A percentile compares a stretch with the other conserved stretches of the same genome.
Conservation (phyloP, 192 early-diverging fungal species). For the Backusella westeae region DNA sequence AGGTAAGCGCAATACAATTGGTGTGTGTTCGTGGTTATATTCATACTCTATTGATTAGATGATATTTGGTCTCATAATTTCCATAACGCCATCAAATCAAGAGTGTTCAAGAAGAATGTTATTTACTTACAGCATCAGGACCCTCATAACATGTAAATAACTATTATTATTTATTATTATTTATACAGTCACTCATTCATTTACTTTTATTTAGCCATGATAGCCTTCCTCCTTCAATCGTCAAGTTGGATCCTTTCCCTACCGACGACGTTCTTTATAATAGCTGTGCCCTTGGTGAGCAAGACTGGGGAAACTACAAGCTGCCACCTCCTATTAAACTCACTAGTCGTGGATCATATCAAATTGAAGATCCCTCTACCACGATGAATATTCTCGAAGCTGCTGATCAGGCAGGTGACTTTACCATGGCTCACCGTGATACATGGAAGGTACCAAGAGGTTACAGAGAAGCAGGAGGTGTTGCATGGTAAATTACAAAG, state of each 20-base stretch:
- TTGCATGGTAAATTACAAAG: constrained; percentile 24
- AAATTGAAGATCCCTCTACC: constrained; percentile 2
- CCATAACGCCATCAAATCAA: constrained; percentile 37
- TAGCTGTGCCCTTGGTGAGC: constrained; percentile 19
- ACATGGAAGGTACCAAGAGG: constrained; percentile 37
- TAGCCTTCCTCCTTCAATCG: constrained; percentile 30
- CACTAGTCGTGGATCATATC: constrained; percentile 3
- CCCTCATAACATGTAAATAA: constrained; percentile 29
- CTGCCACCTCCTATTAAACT: constrained; percentile 19
- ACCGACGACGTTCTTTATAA: constrained; percentile 28
- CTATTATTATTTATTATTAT: neutral
- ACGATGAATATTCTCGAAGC: constrained; percentile 25
- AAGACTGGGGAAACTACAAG: constrained; percentile 31
- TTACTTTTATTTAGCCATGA: constrained; percentile 22
- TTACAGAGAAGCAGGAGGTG: constrained; percentile 34
- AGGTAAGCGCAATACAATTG: constrained; percentile 18
- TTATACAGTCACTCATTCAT: neutral
- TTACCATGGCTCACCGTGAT: constrained; percentile 35
- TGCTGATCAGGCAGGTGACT: constrained; percentile 38
- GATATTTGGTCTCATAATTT: constrained; percentile 40
- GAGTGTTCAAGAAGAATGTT: constrained; percentile 20
- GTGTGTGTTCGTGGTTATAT: neutral
- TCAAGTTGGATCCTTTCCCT: constrained; percentile 24
- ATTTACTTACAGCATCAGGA: constrained; percentile 37
- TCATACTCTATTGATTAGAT: constrained; percentile 1